Percentiles rank a stretch among this genome's conserved stretches.
phyloP scores from a whole-genome alignment of 2,329 filamentous ascomycete genomes.

The Cladosporium sp. region DNA sequence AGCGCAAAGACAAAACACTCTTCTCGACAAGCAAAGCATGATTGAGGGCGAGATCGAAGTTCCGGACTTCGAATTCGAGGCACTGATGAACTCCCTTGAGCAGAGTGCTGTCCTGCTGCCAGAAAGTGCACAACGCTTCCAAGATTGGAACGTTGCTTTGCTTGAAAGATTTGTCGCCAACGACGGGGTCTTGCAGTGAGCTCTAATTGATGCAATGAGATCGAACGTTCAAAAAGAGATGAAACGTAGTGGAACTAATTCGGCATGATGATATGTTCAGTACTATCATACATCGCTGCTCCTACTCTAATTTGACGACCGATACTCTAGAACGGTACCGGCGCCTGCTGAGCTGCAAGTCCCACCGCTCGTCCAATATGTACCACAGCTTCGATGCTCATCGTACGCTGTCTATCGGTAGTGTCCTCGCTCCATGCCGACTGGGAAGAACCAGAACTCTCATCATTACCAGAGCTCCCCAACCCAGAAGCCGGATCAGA shows the following conservation, averaged over 20 bases:
- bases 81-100: slow-evolving; percentile 51
- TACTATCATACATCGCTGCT: not conserved
- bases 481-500: not conserved
- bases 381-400: not conserved
- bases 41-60: slow-evolving; percentile 33
- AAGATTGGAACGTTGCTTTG: slow-evolving; percentile 68
- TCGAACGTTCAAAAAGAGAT: not conserved
- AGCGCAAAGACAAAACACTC: slow-evolving; percentile 21
- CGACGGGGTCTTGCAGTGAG: slow-evolving; percentile 8
- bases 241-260: not conserved
- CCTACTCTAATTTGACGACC: not conserved
- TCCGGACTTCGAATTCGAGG: slow-evolving; percentile 28
- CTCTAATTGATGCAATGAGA: not conserved
- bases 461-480: not conserved
- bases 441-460: not conserved
- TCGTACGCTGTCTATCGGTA: not conserved
- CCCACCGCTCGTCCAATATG: not conserved
- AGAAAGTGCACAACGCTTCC: slow-evolving; percentile 56
- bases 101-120: slow-evolving; percentile 50
- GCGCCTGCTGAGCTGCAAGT: not conserved
- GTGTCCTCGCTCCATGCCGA: not conserved
- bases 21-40: slow-evolving; percentile 20
- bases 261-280: not conserved
- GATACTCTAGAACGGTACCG: not conserved
- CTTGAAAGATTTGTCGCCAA: slow-evolving; percentile 54